phyloP scores from a whole-genome alignment of 2,329 filamentous ascomycete genomes.

The Aspergillus pseudoglaucus region DNA sequence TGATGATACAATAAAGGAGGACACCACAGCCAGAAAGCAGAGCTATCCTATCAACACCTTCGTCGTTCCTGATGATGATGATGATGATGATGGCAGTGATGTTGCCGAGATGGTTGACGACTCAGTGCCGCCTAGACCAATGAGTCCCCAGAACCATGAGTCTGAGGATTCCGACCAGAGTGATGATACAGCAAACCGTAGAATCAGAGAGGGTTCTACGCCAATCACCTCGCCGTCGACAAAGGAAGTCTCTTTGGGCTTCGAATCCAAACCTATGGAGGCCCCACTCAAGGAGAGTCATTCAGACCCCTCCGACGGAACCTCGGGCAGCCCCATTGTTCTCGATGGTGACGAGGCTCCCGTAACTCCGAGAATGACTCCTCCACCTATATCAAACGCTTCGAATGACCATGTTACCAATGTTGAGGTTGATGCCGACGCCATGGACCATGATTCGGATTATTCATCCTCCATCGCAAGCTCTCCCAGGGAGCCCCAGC shows the following conservation, averaged over 20 bases:
- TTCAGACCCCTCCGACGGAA: constrained; percentile 1
- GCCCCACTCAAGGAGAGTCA: neutral
- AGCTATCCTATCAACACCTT: constrained; percentile 31
- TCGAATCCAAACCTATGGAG: neutral
- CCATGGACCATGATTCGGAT: neutral
- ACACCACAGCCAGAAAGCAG: constrained; percentile 3
- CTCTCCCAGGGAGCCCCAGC: constrained; percentile 4
- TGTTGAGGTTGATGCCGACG: neutral
- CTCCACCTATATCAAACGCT: constrained; percentile 5
- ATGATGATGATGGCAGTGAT: constrained; percentile 32
- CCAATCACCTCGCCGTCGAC: constrained; percentile 18
- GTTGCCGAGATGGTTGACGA: constrained; percentile 8
- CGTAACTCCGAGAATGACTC: constrained; percentile 18
- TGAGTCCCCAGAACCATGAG: neutral
- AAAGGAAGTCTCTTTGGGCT: constrained; percentile 3
- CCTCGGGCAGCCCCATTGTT: constrained; percentile 10
- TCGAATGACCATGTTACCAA: neutral
- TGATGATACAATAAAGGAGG: constrained; percentile 7
- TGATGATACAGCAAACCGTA: constrained; percentile 13
- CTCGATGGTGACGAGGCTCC: constrained; percentile 12
- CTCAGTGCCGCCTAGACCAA: neutral
- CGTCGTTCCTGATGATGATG: constrained; percentile 35
- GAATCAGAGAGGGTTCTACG: constrained; percentile 15
- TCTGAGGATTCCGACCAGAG: neutral
- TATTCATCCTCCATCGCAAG: neutral